A percentile compares a stretch with the other conserved stretches of the same genome.
Evolutionary conservation across 345 rosid species (phyloP).

Genomic region (Populus davidiana): DNA sequence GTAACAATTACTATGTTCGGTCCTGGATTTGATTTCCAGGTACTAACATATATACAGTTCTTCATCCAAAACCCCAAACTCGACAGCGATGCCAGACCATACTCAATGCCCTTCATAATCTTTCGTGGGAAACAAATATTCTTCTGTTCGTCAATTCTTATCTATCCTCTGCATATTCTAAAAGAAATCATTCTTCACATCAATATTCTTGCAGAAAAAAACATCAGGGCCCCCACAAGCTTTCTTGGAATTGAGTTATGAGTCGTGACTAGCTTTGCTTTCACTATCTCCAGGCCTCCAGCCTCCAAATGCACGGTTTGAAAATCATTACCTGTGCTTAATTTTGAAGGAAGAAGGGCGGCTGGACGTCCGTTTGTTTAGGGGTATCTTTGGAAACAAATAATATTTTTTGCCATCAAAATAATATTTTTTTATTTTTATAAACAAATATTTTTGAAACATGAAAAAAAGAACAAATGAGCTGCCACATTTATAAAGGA

Average conservation of each 20-base stretch:
- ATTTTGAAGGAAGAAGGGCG: neutral
- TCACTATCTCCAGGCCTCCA: neutral
- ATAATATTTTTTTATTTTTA: no score
- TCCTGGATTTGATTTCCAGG: neutral
- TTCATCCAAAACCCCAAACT: neutral
- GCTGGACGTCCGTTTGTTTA: neutral
- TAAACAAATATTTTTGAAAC: fast-evolving
- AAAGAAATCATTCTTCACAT: neutral
- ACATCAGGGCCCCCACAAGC: neutral
- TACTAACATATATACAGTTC: neutral
- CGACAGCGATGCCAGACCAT: neutral
- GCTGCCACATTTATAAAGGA: neutral
- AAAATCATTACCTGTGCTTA: neutral
- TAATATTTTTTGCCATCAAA: no score
- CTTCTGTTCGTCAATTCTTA: neutral
- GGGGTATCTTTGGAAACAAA: no score
- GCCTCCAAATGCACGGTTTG: neutral
- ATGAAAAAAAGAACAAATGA: no score
- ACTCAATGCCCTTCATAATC: neutral
- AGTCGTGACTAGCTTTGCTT: neutral
- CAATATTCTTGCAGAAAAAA: neutral
- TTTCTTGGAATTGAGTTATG: neutral
- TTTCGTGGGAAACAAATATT: neutral
- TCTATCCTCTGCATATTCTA: neutral
- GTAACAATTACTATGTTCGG: neutral